Base-by-base conservation (phyloP, 1,284 basidiomycete species). In the Omphalotus olearius region DNA sequence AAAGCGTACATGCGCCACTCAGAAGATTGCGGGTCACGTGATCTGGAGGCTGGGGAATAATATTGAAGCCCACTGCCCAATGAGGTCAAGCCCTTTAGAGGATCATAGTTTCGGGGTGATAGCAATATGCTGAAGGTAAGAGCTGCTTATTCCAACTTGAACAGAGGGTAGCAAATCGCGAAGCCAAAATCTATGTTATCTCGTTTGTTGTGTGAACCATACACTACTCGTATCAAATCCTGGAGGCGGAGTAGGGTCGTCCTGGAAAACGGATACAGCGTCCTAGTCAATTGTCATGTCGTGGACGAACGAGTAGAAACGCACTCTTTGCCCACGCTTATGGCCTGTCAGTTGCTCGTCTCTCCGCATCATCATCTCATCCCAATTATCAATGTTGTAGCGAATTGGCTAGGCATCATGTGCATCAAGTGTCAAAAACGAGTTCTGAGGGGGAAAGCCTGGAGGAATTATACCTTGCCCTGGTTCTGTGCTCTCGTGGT, bases 331-430 rank as follows among this genome's bases (percentile, higher is more conserved):
- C 47, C 92, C 92, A 60, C 94, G 79, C 62, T 72, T 64, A 64
- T 90, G 89, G 16, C 94, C 94, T n/a, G 93, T 96, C 66, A 98
- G 69, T 60, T 90, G 75, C 64, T 79, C 76, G 72, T 98, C 94
- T 54, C 93, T 76, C 63, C 86, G 82, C 87, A 96, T 92, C 92
- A 98, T 92, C 88, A 92, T 91, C 51, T 89, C 79, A 58, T 98
- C 93, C 93, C 93, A 97, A 28, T 78, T 70, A 63, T 97, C 94
- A 37, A 94, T 66, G 53, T 82, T 78, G 66, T 95, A 93, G 51
- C 94, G 80, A 38, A 88, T 78, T 49, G 90, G 86, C 94, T 97
- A 54, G 10, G 49, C 11, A 25, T 33, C 5, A 41, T 52, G 46
- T 3, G 23, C 5, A 23, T 5, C 23, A 23, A 23, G 5, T 2